Conservation (phyloP, 768 basidiomycete species). For the Vararia minispora region DNA sequence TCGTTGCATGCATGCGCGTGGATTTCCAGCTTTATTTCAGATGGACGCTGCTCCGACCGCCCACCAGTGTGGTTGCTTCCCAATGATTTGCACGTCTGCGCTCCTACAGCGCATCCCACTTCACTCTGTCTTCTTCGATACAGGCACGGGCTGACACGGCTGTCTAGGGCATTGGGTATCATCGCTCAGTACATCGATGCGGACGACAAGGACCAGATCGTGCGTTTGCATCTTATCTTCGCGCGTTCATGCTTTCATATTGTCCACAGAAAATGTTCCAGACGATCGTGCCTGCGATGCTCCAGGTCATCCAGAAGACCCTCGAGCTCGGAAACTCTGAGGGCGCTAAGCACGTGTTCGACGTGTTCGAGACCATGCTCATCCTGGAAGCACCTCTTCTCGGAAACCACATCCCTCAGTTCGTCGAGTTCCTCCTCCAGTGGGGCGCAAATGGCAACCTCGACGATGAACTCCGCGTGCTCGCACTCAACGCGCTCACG, state of each 20-base stretch:
- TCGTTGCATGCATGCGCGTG: too few species aligned
- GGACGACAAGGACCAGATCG: slow-evolving; percentile 81
- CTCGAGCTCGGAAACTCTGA: slow-evolving; percentile 72
- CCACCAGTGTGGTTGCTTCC: too few species aligned
- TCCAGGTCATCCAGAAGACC: slow-evolving; percentile 76
- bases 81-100: too few species aligned
- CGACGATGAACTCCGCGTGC: slow-evolving; percentile 73
- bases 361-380: slow-evolving; percentile 90
- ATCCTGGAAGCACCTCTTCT: slow-evolving; percentile 97
- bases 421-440: slow-evolving; percentile 80
- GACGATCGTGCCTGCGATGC: slow-evolving; percentile 74
- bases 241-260: slow-evolving; percentile 2
- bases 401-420: slow-evolving; percentile 75
- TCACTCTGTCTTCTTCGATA: too few species aligned
- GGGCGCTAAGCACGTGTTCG: slow-evolving; percentile 82
- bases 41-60: too few species aligned
- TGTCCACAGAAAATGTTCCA: slow-evolving; percentile 70
- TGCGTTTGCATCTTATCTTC: slow-evolving; percentile 27
- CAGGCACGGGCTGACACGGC: slow-evolving; percentile 5
- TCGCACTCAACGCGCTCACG: slow-evolving; percentile 86
- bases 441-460: slow-evolving; percentile 71
- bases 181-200: slow-evolving; percentile 87
- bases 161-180: slow-evolving; percentile 67
- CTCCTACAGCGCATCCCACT: too few species aligned
- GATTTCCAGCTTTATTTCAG: too few species aligned